Base-by-base conservation (phyloP, 768 basidiomycete species). In the Zangia roseola region DNA sequence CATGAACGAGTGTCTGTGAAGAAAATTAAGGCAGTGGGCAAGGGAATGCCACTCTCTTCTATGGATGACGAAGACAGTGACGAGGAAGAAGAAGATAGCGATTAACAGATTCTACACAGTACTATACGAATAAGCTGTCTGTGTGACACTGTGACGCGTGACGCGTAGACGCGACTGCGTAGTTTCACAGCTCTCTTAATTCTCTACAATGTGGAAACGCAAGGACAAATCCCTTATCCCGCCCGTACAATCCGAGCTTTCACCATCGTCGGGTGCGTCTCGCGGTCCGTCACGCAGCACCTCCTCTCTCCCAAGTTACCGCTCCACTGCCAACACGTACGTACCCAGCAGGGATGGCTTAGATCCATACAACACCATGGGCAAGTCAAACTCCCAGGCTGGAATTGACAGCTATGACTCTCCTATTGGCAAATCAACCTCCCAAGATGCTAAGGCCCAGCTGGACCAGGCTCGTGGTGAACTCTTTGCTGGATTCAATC, bases 1-100 rank as follows among this genome's bases (percentile, higher is more conserved):
- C 79, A 84, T 59, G 86, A 91, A 5, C 77, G 84, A 59, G 92
- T 94, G 23, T 74, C 82, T 31, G 86, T 94, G 31, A 92, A 84
- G 70, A 86, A 80, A 39, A 92, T 94, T 60, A 84, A 84, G 57
- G 72, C 84, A 1, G 79, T 81, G 19, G 86, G 86, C 4, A 90
- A 80, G 63, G 81, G 79, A 40, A 70, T 80, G 46, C 80, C 84
- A 5, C 59, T 86, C 19, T 76, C 70, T 8, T 55, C 62, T 16
- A 68, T 75, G 59, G 67, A 61, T 25, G 62, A 61, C 1, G 66
- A 64, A 5, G 65, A 63, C 10, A 63, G 63, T 28, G 66, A 70
- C 6, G 70, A 72, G 25, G 70, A 75, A 12, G 73, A 74, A 2
- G 74, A 73, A 0, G 60, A 69, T 14, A 28, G 28, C 6, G 69